A percentile compares a stretch with the other conserved stretches of the same genome.
Evolutionary conservation across 495 filamentous ascomycete species (phyloP).

Genomic region (Penicillium atrosanguineum): DNA sequence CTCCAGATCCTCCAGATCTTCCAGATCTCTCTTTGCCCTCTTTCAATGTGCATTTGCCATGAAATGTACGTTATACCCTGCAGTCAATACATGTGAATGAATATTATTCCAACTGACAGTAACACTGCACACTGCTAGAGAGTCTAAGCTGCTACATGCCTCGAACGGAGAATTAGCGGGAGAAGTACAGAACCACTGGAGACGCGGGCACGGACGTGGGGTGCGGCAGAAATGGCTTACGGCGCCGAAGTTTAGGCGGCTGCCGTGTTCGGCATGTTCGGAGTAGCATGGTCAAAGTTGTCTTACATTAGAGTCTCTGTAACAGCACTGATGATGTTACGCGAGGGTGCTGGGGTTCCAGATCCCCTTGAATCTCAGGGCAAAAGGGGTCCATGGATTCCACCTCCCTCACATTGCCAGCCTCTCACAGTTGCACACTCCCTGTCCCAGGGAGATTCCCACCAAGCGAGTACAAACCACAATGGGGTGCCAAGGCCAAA

Average conservation of each 20-base stretch:
- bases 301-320: background rate
- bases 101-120: background rate
- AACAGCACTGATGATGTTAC: background rate
- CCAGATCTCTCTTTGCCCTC: too few relatives aligned
- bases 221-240: constrained; percentile 1
- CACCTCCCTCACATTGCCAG: background rate
- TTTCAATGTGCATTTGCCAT: background rate
- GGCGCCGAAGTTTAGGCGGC: constrained; percentile 20
- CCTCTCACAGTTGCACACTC: background rate
- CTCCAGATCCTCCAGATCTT: background rate
- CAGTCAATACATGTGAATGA: background rate
- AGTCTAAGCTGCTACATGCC: background rate
- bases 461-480: background rate
- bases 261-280: background rate
- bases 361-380: background rate
- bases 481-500: background rate
- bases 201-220: background rate
- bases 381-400: background rate
- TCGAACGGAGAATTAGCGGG: constrained; percentile 16
- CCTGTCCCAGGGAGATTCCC: background rate
- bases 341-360: background rate
- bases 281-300: background rate
- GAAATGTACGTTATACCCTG: background rate
- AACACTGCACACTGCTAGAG: background rate
- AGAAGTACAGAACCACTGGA: constrained; percentile 3